Conservation (phyloP, 2,329 filamentous ascomycete species). For the Aspergillus sp. region DNA sequence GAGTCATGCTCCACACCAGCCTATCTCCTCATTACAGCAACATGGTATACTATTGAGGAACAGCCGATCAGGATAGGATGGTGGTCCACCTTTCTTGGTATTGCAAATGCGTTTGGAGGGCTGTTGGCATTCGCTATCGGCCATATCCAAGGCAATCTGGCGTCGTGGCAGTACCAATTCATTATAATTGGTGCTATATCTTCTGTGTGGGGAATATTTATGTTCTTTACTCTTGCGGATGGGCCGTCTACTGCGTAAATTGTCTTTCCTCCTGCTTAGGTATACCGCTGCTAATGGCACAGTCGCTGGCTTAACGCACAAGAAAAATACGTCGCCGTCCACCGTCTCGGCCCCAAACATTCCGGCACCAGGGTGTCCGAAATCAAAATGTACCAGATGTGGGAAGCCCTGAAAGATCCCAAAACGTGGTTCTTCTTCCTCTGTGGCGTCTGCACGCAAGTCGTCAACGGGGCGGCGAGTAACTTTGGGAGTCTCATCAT, state of each 20-base stretch:
- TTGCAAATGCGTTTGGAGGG: slow-evolving; percentile 4
- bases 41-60: slow-evolving; percentile 26
- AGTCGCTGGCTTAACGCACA: slow-evolving; percentile 6
- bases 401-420: slow-evolving; percentile 34
- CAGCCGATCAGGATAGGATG: slow-evolving; percentile 19
- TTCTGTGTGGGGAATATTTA: slow-evolving; percentile 13
- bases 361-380: not conserved
- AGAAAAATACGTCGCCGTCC: slow-evolving; percentile 4
- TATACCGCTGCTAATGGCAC: slow-evolving; percentile 5
- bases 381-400: slow-evolving; percentile 27
- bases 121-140: slow-evolving; percentile 24
- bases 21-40: slow-evolving; percentile 28
- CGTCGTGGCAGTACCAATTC: slow-evolving; percentile 22
- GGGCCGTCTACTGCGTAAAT: slow-evolving; percentile 14
- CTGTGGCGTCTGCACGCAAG: not conserved
- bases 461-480: slow-evolving; percentile 5
- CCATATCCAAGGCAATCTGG: slow-evolving; percentile 14
- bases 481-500: slow-evolving; percentile 7
- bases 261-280: slow-evolving; percentile 11
- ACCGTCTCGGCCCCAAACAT: not conserved
- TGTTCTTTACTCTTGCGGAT: slow-evolving; percentile 22
- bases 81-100: not conserved
- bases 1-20: not conserved
- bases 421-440: slow-evolving; percentile 22
- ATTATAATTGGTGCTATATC: slow-evolving; percentile 25